Evolutionary conservation across 805 yeast genomes (phyloP), one percentile per base, ranked within the genome.

Genomic region (Cyberlindnera lachancei): DNA sequence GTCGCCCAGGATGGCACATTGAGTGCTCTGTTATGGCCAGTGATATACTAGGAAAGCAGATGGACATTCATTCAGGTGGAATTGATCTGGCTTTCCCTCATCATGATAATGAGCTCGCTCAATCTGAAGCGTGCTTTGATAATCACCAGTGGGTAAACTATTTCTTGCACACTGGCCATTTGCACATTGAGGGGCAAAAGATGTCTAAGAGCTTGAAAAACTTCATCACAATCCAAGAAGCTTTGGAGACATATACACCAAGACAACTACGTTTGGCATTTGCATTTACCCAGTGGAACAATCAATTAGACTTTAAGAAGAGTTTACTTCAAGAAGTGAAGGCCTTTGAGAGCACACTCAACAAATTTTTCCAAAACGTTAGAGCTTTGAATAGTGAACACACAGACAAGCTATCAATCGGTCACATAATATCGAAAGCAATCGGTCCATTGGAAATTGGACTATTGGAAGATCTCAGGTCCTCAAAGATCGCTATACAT

Each of bases 1-100:
- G 98, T 33, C 79, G 98, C 57, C 98, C 98, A 11, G 98, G 98
- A 4, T 92, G 98, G 98, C 98, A 92, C 57, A 92, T 92, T 56
- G 98, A 92, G 62, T 92, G 98, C 70, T 87, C 96, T 7, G 98
- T 92, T 15, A 92, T 92, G 98, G 97, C 97, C 2, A 72, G 87
- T 32, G 94, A 87, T 45, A 70, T 88, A 29, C 69, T 83, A 23
- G 97, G 97, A 5, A 59, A 72, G 15, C 68, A 69, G 37, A 82
- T 92, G 70, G 98, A 92, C 58, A 85, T 92, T 45, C 98, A 92
- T 56, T 79, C 95, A 13, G 98, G 98, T 37, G 98, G 98, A 44
- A 76, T 92, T 34, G 98, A 92, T 62, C 70, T 92, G 51, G 96
- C 97, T 15, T 92, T 92, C 66, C 99, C 99, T 3, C 99, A 92